Evolutionary conservation across 1,284 basidiomycete genomes (phyloP).

Genomic region (Boletus smithii): DNA sequence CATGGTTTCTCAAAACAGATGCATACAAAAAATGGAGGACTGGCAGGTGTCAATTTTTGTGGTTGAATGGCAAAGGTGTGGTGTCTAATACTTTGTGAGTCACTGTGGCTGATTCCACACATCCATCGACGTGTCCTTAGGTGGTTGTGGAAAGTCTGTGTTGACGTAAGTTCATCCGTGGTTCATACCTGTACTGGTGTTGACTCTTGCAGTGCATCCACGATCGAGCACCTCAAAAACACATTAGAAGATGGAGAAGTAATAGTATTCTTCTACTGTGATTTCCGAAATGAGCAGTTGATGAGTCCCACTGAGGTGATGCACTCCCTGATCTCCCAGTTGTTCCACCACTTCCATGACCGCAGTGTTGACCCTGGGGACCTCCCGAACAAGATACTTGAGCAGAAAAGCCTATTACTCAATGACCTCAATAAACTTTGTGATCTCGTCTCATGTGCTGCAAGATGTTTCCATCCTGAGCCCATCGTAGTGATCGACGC

Average conservation of each 20-base stretch:
- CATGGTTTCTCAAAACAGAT: neutral
- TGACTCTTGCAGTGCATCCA: no score
- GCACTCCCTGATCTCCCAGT: neutral
- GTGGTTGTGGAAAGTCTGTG: slow-evolving; percentile 1
- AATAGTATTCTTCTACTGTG: slow-evolving; percentile 1
- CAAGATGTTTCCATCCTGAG: neutral
- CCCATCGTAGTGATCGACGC: slow-evolving; percentile 1
- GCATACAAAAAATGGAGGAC: neutral
- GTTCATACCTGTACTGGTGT: no score
- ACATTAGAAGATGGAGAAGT: neutral
- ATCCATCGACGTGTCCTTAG: neutral
- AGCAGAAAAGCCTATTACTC: no score
- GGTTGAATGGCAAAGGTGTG: neutral
- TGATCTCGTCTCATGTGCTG: neutral
- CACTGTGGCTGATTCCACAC: neutral
- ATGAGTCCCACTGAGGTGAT: neutral
- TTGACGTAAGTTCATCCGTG: neutral
- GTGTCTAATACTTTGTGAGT: neutral
- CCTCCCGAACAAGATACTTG: no score
- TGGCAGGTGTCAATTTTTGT: neutral
- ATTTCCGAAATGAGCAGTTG: neutral
- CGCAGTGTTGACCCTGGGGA: no score
- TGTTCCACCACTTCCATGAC: neutral
- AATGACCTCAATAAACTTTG: neutral
- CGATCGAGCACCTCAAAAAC: no score